These are phyloP conservation scores for Cornus florida DNA, from an alignment of 148 eudicot species.

Conservation along the genomic window DNA sequence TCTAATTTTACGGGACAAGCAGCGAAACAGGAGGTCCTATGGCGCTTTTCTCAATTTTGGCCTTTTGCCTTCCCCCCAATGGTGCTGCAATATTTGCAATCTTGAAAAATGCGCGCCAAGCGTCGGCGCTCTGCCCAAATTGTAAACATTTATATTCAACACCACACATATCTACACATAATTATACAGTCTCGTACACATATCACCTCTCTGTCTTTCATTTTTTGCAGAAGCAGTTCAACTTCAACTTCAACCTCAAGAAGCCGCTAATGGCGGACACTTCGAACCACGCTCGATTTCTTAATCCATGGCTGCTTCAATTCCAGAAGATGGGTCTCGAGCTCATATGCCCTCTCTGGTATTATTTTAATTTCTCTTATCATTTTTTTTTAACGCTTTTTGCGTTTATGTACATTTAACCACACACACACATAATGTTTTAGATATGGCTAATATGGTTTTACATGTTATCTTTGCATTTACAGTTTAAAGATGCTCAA, in stretches of 20 bases:
- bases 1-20: too few species aligned
- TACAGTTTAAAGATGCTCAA: slow-evolving; percentile 59
- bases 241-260: not conserved
- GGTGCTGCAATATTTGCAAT: too few species aligned
- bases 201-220: too few species aligned
- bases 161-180: too few species aligned
- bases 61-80: too few species aligned
- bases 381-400: not conserved
- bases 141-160: too few species aligned
- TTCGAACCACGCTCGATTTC: slow-evolving; percentile 32
- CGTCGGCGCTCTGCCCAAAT: too few species aligned
- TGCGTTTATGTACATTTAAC: not conserved
- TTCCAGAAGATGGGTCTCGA: slow-evolving; percentile 83
- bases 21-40: too few species aligned
- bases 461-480: not conserved
- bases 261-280: slow-evolving; percentile 48
- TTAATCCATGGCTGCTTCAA: slow-evolving; percentile 76
- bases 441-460: not conserved
- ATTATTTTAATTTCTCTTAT: not conserved
- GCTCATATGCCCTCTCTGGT: slow-evolving; percentile 91
- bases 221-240: too few species aligned
- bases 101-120: too few species aligned
- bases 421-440: not conserved
- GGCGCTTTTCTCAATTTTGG: too few species aligned
- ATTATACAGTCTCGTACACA: too few species aligned